A percentile compares a stretch with the other conserved stretches of the same genome.
phyloP scores from a whole-genome alignment of 2,329 filamentous ascomycete genomes.

The Diplodia intermedia region DNA sequence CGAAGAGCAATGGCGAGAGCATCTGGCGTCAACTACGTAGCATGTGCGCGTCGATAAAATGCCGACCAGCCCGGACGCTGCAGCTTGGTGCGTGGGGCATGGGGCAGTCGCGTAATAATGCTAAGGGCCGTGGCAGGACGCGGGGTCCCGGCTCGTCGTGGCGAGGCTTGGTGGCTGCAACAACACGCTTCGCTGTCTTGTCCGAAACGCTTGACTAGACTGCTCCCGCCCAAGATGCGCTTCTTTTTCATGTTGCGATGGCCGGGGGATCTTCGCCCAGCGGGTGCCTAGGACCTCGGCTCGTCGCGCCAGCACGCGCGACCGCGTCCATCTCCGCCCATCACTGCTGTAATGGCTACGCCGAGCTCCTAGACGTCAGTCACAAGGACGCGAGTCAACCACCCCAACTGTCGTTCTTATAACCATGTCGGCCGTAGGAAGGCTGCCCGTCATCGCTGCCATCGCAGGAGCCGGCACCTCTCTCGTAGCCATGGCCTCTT shows the following conservation, averaged over 20 bases:
- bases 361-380: not conserved
- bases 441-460: conserved; percentile 18
- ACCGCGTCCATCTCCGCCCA: not conserved
- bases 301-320: conserved; percentile 8
- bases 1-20: conserved; percentile 15
- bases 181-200: conserved; percentile 12
- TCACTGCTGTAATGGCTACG: not conserved
- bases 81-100: not conserved
- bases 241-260: too few relatives aligned
- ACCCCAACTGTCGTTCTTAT: not conserved
- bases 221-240: not conserved
- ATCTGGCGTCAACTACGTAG: conserved; percentile 1
- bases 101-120: not conserved
- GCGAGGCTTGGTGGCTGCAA: conserved; percentile 24
- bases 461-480: conserved; percentile 31
- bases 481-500: conserved; percentile 39
- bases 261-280: not conserved
- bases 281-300: conserved; percentile 6
- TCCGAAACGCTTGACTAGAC: conserved; percentile 25
- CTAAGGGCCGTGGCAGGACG: not conserved
- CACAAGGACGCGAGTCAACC: not conserved
- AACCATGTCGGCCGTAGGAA: conserved; percentile 7
- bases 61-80: not conserved
- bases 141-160: not conserved
- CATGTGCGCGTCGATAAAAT: not conserved